phyloP scores from a whole-genome alignment of 2,329 filamentous ascomycete genomes.

The Endoconidiophora laricicola region DNA sequence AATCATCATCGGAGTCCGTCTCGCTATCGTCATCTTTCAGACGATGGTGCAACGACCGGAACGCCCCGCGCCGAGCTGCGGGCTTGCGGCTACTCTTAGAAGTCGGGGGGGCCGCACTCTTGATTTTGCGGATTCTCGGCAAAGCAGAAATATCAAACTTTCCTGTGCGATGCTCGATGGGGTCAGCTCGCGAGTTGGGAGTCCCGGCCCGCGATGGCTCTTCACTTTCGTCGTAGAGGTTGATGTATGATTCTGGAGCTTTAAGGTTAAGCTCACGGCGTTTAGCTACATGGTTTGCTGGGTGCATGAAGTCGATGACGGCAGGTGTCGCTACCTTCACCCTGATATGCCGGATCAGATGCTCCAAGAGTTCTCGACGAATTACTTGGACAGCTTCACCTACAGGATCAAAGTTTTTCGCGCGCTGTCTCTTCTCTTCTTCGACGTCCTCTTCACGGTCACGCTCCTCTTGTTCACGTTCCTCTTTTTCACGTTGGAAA shows the following conservation, averaged over 20 bases:
- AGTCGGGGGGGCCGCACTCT: conserved; percentile 21
- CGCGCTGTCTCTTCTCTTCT: conserved; percentile 76
- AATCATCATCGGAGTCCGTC: conserved; percentile 71
- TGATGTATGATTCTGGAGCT: conserved; percentile 22
- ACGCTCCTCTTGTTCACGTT: conserved; percentile 45
- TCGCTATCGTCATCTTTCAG: conserved; percentile 31
- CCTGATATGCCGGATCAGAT: conserved; percentile 76
- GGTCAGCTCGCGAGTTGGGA: conserved; percentile 45
- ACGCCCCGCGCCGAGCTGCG: conserved; percentile 40
- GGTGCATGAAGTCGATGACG: conserved; percentile 68
- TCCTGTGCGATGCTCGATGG: conserved; percentile 42
- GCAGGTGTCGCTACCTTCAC: conserved; percentile 69
- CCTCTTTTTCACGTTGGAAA: conserved; percentile 41
- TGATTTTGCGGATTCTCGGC: conserved; percentile 58
- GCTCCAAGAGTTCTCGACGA: conserved; percentile 65
- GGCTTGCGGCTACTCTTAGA: conserved; percentile 29
- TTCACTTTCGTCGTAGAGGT: conserved; percentile 23
- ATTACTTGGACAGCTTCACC: conserved; percentile 65
- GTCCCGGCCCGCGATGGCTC: conserved; percentile 48
- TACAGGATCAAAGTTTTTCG: conserved; percentile 81
- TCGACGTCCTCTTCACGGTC: conserved; percentile 74
- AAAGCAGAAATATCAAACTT: conserved; percentile 41
- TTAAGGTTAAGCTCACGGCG: conserved; percentile 63
- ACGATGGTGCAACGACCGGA: conserved; percentile 64
- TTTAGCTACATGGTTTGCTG: conserved; percentile 62